A percentile compares a stretch with the other conserved stretches of the same genome.
Evolutionary conservation across 345 rosid genomes (phyloP).

Genomic region (Cardamine occulta): DNA sequence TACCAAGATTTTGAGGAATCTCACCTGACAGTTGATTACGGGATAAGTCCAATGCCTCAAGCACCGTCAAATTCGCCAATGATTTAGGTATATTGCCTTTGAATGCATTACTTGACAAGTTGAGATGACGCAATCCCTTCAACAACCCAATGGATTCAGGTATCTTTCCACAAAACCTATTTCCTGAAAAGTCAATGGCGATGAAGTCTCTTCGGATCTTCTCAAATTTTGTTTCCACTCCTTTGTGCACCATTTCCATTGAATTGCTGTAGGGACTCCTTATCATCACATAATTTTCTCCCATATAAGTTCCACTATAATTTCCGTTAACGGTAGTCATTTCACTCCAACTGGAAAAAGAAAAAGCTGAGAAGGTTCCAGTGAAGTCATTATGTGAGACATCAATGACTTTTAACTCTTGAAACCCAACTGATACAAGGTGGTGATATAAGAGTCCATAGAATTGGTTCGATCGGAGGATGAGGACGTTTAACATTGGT

Average conservation of each 20-base stretch:
- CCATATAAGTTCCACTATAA: too few relatives aligned
- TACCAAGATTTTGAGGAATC: neutral
- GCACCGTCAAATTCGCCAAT: constrained; percentile 1
- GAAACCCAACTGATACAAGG: neutral
- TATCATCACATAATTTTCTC: too few relatives aligned
- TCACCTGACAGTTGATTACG: neutral
- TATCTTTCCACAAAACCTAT: constrained; percentile 2
- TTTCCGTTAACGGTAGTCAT: neutral
- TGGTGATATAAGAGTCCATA: constrained; percentile 35
- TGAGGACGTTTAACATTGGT: constrained; percentile 41
- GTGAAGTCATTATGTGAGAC: constrained; percentile 44
- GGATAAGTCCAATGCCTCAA: neutral
- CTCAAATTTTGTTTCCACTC: neutral
- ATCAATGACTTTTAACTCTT: constrained; percentile 48
- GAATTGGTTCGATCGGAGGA: constrained; percentile 48
- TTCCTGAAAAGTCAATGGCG: constrained; percentile 16
- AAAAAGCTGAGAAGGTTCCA: neutral
- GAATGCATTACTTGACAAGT: constrained; percentile 17
- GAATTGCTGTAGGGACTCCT: too few relatives aligned
- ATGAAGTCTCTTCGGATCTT: neutral
- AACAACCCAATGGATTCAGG: constrained; percentile 15
- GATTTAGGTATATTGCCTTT: constrained; percentile 4
- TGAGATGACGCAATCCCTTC: neutral
- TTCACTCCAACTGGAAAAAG: neutral
- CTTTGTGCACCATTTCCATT: constrained; percentile 17